A percentile compares a stretch with the other conserved stretches of the same genome.
Conservation (phyloP, 2,329 filamentous ascomycete genomes). For the Colletotrichum coccodes region DNA sequence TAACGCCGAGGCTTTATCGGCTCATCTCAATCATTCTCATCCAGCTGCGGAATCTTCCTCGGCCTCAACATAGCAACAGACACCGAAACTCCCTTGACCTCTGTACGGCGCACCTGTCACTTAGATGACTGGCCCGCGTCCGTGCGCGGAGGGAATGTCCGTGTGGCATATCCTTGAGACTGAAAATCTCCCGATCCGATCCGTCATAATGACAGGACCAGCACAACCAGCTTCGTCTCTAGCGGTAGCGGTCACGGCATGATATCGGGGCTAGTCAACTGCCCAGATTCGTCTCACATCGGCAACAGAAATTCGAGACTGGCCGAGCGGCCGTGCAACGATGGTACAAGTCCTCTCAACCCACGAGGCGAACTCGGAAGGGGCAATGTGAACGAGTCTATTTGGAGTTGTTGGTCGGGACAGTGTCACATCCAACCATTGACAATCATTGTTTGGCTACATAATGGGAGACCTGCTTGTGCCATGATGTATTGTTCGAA, state of each 20-base stretch:
- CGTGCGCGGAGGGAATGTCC: neutral
- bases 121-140: neutral
- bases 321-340: neutral
- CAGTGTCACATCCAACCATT: neutral
- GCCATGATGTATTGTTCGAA: neutral
- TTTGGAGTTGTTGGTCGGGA: neutral
- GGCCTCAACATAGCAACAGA: neutral
- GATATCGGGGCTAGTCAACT: neutral
- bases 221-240: neutral
- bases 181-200: neutral
- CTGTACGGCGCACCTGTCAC: neutral
- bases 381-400: neutral
- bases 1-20: neutral
- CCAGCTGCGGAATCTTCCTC: neutral
- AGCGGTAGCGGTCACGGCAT: neutral
- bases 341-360: too few species aligned
- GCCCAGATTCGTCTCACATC: too few species aligned
- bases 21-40: neutral
- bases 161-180: neutral
- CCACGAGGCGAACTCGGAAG: neutral
- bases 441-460: neutral
- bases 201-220: neutral
- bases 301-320: neutral
- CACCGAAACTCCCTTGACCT: neutral
- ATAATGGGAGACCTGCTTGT: neutral